Base-by-base conservation (phyloP, 2,329 filamentous ascomycete genomes). In the Botrytis galanthina region DNA sequence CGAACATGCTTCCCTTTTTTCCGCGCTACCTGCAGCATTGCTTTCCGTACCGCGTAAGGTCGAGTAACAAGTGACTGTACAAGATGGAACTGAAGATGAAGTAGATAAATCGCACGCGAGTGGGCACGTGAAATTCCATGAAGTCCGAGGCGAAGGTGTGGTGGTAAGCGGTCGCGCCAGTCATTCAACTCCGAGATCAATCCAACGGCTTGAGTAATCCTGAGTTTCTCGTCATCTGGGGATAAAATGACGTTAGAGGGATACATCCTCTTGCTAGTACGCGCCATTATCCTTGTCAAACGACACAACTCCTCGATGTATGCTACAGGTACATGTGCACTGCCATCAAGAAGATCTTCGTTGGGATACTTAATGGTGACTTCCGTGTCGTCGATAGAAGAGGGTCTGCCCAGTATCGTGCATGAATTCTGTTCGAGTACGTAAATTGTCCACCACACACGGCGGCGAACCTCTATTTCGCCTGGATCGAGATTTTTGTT, bases 401-500 rank as follows among this genome's bases (percentile, higher is more conserved):
- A 79, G 3, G 79, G 79, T 68, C 79, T 63, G 1, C 79, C 79
- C 7, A 80, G 75, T 48, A 80, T 79, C 5, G 78, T 77, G 66
- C 79, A 80, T 74, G 78, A 77, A 66, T 76, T 78, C n/a, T 80
- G 78, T 66, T 80, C 79, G 48, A 80, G 78, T 37, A 73, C 73
- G 61, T 79, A 80, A 18, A 77, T 73, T 14, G 79, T 80, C 79
- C 79, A 80, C 79, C 79, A 80, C 16, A 80, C 77, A 42, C 78
- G 77, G 64, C 78, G 78, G 14, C 79, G 75, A 35, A 80, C 74
- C 71, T 80, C 78, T 12, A 76, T 74, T 67, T 80, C 78, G 68
- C 79, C 68, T 1, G 74, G 61, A 63, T 83, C 80, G 70, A 84
- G 83, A 2, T 82, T 80, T 48, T 79, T 77, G n/a, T 81, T 82